Percentiles rank a stretch among this genome's conserved stretches.
phyloP scores from a whole-genome alignment of 257 asterid species.

The Solanum virginianum region DNA sequence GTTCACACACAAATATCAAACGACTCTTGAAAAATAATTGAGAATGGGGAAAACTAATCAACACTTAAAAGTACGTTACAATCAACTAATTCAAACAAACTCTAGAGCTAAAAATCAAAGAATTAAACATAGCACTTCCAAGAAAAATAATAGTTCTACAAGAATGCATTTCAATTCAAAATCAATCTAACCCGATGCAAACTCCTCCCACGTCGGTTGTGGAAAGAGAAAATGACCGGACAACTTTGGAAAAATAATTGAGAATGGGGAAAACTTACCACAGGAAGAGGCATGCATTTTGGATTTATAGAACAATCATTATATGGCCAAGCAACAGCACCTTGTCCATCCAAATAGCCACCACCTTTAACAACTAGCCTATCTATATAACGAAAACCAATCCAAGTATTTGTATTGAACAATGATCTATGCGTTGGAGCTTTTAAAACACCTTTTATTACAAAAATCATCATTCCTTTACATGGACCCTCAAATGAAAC shows the following conservation, averaged over 20 bases:
- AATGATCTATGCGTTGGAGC: slow-evolving; percentile 33
- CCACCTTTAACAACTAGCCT: slow-evolving; percentile 43
- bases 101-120: background rate
- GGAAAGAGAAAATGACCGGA: no score
- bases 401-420: slow-evolving; percentile 41
- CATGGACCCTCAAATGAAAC: slow-evolving; percentile 51
- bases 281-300: slow-evolving; percentile 45
- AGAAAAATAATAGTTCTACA: background rate
- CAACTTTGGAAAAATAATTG: background rate
- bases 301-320: slow-evolving; percentile 45
- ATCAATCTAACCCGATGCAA: no score
- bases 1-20: background rate
- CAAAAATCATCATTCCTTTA: slow-evolving; percentile 11
- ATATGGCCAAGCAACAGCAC: slow-evolving; percentile 51
- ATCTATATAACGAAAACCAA: slow-evolving; percentile 44
- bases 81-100: background rate
- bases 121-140: background rate
- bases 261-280: slow-evolving; percentile 16
- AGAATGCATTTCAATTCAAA: background rate
- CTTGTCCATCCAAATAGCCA: slow-evolving; percentile 67
- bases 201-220: no score
- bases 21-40: background rate
- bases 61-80: background rate
- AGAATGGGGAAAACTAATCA: background rate
- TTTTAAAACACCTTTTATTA: slow-evolving; percentile 27